Evolutionary conservation across 108 stramenopile species (phyloP).

Genomic region (Cyclostephanos tholiformis): DNA sequence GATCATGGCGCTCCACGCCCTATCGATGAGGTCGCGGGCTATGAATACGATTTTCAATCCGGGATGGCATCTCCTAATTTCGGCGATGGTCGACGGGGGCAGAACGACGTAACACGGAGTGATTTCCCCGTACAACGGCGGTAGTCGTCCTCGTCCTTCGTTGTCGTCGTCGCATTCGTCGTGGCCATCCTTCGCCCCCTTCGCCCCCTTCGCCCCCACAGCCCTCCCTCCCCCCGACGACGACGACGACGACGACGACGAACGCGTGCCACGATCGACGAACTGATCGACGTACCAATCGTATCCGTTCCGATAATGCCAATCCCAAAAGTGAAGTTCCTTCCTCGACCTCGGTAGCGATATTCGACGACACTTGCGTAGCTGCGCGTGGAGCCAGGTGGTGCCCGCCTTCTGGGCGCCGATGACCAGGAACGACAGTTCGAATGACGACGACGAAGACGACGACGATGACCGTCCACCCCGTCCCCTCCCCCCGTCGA

Average conservation of each 20-base stretch:
- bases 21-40: constrained; percentile 56
- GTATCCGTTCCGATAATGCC: constrained; percentile 55
- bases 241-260: no score
- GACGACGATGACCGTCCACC: no score
- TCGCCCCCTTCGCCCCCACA: no score
- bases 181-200: neutral
- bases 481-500: no score
- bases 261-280: constrained; percentile 7
- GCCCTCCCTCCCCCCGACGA: no score
- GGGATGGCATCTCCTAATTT: constrained; percentile 46
- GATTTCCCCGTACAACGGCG: constrained; percentile 44
- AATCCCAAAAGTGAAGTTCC: constrained; percentile 72
- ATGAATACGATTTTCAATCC: constrained; percentile 49
- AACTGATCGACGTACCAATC: constrained; percentile 64
- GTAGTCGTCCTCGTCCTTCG: neutral
- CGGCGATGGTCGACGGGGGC: constrained; percentile 31
- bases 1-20: constrained; percentile 58
- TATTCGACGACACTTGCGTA: constrained; percentile 35
- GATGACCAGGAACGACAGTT: constrained; percentile 52
- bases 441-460: constrained; percentile 14
- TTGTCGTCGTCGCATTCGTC: neutral
- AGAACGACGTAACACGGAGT: constrained; percentile 58
- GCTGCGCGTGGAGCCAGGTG: constrained; percentile 59
- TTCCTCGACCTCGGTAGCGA: constrained; percentile 44
- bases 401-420: constrained; percentile 68